Base-by-base conservation (phyloP, 768 basidiomycete species). In the Multifurca ochricompacta region DNA sequence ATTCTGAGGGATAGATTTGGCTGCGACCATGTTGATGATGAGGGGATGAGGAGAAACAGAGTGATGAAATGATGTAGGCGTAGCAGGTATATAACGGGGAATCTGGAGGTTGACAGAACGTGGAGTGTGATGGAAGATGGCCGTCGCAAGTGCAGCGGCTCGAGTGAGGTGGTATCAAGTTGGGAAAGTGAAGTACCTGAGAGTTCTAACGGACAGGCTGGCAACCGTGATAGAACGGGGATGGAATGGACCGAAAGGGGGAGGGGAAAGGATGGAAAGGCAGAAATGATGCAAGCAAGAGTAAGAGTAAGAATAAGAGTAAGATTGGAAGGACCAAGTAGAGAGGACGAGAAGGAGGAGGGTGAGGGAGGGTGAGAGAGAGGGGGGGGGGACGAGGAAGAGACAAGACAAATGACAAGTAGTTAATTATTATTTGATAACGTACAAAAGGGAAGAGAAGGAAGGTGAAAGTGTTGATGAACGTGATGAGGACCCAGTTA, bases 21-120 rank as follows among this genome's bases (percentile, higher is more conserved):
- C 42, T 11, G 56, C 44, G 16, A 58, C 44, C 59, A 60, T 60
- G 52, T 36, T n/a, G 28, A 56, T 30, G 16, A 34, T 19, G 27
- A 10, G 16, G 19, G 23, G 6, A 8, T 16, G 13, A 10, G 36
- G 16, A 7, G 23, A 16, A 3, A 19, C 10, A 9, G 10, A 27
- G 2, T 32, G 32, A 42, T 2, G 35, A 7, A 27, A 14, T 48
- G n/a, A 31, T 16, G 35, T 4, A 34, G n/a, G n/a, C 8, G 35
- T 4, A 19, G 19, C 48, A 21, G 34, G 6, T 27, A 16, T 36
- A n/a, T 34, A 16, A 28, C 47, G 19, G 21, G 25, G 41, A 8
- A 42, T 21, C 0, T 16, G 16, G 37, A 25, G 3, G 25, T 25
- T 42, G 23, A 25, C 41, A 42, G n/a, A n/a, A 23, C 2, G 41